Conservation (phyloP, 331 rosid species). For the Telfairia occidentalis region DNA sequence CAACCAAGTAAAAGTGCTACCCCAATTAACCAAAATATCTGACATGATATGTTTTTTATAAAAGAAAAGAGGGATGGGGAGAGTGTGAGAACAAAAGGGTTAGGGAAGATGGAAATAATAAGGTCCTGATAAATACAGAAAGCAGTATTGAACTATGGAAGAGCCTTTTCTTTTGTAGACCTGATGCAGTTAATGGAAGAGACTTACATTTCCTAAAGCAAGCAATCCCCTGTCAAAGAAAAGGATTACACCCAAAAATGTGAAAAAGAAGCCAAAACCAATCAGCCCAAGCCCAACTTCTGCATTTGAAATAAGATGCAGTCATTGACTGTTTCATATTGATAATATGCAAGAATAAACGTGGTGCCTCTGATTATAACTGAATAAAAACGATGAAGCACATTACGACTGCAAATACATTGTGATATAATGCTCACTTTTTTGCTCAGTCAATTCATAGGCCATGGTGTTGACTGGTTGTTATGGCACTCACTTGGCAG, state of each 20-base stretch:
- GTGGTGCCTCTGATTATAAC: background rate
- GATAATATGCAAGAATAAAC: no score
- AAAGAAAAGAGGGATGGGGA: background rate
- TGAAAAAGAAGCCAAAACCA: slow-evolving; percentile 70
- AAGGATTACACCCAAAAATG: slow-evolving; percentile 73
- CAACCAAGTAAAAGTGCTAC: slow-evolving; percentile 82
- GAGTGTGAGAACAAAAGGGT: background rate
- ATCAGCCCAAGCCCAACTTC: slow-evolving; percentile 82
- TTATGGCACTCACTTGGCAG: background rate
- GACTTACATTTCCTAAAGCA: slow-evolving; percentile 76
- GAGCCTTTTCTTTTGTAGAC: no score
- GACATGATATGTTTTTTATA: slow-evolving; percentile 11
- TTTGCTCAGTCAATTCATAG: slow-evolving; percentile 45
- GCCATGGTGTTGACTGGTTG: slow-evolving; percentile 31
- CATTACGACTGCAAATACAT: background rate
- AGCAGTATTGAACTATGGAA: slow-evolving; percentile 9
- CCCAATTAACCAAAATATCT: slow-evolving; percentile 80
- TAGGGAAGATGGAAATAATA: background rate
- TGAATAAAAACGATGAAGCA: background rate
- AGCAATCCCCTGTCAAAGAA: slow-evolving; percentile 92
- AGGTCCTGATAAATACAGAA: background rate
- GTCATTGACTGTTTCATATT: background rate
- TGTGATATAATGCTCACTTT: slow-evolving; percentile 35
- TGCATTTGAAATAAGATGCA: slow-evolving; percentile 24
- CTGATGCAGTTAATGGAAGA: no score